These are phyloP conservation scores for Fusarium camptoceras DNA, from an alignment of 2,329 filamentous ascomycete species.

Conservation along the genomic window DNA sequence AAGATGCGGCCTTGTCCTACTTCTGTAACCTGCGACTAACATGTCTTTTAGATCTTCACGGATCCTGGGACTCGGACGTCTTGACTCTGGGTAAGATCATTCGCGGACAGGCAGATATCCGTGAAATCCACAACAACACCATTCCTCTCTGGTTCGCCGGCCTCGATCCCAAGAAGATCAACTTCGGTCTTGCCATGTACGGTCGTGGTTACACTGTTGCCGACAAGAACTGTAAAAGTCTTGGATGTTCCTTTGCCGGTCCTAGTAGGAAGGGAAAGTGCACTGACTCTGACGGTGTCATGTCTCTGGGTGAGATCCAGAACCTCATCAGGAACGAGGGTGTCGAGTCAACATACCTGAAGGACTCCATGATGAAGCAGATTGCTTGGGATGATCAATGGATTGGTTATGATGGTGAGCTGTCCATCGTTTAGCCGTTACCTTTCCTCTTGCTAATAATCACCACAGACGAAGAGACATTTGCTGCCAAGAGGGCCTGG, in stretches of 20 bases:
- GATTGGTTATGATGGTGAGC: conserved; percentile 40
- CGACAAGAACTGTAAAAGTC: conserved; percentile 43
- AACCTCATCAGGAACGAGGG: conserved; percentile 41
- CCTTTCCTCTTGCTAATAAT: not conserved
- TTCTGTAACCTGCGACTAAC: not conserved
- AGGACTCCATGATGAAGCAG: conserved; percentile 29
- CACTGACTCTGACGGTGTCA: conserved; percentile 46
- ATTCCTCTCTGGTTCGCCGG: conserved; percentile 56
- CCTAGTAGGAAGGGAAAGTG: conserved; percentile 47
- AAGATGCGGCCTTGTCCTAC: accelerated
- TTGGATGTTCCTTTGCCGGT: conserved; percentile 41
- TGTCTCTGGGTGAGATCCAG: conserved; percentile 50
- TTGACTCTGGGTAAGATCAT: conserved; percentile 49
- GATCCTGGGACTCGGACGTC: conserved; percentile 54
- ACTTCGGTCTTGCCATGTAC: conserved; percentile 61
- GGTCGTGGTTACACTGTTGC: conserved; percentile 57
- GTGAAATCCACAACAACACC: conserved; percentile 54
- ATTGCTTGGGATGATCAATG: conserved; percentile 43
- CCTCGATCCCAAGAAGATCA: conserved; percentile 56
- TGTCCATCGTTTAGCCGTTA: accelerated
- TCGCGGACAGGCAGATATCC: conserved; percentile 56
- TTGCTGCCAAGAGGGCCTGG: conserved; percentile 25
- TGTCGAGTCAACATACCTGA: conserved; percentile 29
- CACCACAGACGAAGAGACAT: conserved; percentile 36
- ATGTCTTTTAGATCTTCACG: conserved; percentile 50